Percentiles rank a stretch among this genome's conserved stretches.
Evolutionary conservation across 2,329 filamentous ascomycete species (phyloP).

Genomic region (Aspergillus glaucus): DNA sequence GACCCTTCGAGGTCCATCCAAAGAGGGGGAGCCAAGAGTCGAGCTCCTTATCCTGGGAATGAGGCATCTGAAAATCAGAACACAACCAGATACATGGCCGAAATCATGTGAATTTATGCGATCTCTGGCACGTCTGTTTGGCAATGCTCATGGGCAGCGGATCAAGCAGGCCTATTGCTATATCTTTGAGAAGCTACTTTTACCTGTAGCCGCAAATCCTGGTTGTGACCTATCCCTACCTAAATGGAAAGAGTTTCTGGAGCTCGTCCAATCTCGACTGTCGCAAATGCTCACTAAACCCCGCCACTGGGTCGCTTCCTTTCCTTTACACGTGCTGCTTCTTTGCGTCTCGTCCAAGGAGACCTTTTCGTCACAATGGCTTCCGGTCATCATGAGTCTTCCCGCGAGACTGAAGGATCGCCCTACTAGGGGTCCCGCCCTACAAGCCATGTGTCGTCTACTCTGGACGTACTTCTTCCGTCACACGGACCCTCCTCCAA

Average conservation of each 20-base stretch:
- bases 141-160: constrained; percentile 75
- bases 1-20: constrained; percentile 36
- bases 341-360: constrained; percentile 84
- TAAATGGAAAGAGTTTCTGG: constrained; percentile 82
- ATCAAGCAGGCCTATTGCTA: constrained; percentile 95
- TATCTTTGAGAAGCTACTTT: constrained; percentile 75
- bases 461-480: constrained; percentile 94
- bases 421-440: constrained; percentile 65
- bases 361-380: constrained; percentile 77
- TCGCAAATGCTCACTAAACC: constrained; percentile 84
- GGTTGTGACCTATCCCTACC: constrained; percentile 69
- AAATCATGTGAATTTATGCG: constrained; percentile 85
- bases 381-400: constrained; percentile 69
- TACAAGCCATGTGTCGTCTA: constrained; percentile 83
- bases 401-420: constrained; percentile 82
- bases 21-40: constrained; percentile 71
- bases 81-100: constrained; percentile 69
- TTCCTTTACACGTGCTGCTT: constrained; percentile 78
- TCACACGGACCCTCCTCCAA: constrained; percentile 62
- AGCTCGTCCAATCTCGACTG: constrained; percentile 69
- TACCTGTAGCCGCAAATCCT: constrained; percentile 79
- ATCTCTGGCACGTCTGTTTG: constrained; percentile 73
- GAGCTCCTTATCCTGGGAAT: constrained; percentile 86
- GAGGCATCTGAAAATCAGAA: constrained; percentile 76
- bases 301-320: constrained; percentile 83